Evolutionary conservation across 1,139 yeast genomes (phyloP).

Genomic region (Hemisphaericaspora lyxosophila): DNA sequence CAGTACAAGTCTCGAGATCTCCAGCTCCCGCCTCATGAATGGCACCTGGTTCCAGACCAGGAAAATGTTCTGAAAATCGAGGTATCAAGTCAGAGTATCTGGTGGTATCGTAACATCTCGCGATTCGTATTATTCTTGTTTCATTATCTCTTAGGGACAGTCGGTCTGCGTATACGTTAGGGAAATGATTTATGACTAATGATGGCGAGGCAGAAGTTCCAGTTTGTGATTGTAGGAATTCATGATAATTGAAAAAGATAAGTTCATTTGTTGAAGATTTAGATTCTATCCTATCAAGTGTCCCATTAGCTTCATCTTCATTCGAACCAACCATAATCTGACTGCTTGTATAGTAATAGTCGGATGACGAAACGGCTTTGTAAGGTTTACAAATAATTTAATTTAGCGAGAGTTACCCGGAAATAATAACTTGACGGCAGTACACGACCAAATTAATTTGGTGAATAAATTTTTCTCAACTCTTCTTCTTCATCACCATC

Average conservation of each 20-base stretch:
- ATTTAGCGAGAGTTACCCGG: too few species aligned
- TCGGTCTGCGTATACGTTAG: slow-evolving; percentile 44
- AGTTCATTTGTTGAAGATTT: slow-evolving; percentile 12
- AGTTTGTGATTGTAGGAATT: slow-evolving; percentile 32
- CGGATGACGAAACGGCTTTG: neutral
- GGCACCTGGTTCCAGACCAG: slow-evolving; percentile 73
- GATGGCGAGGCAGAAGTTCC: slow-evolving; percentile 15
- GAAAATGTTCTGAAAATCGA: slow-evolving; percentile 55
- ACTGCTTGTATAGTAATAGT: neutral
- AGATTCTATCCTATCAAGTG: neutral
- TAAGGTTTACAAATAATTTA: neutral
- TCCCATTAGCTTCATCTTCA: too few species aligned
- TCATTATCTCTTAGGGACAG: slow-evolving; percentile 27
- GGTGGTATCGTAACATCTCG: slow-evolving; percentile 44
- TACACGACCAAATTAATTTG: too few species aligned
- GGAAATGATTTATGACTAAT: slow-evolving; percentile 62
- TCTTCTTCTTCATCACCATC: too few species aligned
- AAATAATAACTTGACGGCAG: too few species aligned
- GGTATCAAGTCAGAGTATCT: slow-evolving; percentile 46
- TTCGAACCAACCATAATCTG: too few species aligned
- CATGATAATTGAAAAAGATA: slow-evolving; percentile 66
- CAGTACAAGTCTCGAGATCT: slow-evolving; percentile 23
- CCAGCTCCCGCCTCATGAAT: slow-evolving; percentile 17
- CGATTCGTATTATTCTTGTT: slow-evolving; percentile 65
- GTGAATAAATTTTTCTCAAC: too few species aligned